Evolutionary conservation across 306 rosid species (phyloP).

Genomic region (Prunus mira): DNA sequence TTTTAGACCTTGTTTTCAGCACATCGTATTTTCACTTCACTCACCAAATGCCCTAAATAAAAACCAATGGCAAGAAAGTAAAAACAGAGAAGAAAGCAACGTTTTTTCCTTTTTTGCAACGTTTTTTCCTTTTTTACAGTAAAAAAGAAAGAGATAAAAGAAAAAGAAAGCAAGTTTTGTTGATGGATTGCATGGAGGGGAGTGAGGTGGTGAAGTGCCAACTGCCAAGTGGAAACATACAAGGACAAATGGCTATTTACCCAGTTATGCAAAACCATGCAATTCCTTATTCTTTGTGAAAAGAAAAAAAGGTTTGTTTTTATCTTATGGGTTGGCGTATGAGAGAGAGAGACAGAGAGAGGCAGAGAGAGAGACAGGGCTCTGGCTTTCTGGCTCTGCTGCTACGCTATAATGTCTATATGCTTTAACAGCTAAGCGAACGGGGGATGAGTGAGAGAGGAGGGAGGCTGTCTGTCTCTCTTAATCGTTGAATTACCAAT

Average conservation of each 20-base stretch:
- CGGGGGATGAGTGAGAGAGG: slow-evolving; percentile 13
- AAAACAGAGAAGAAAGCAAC: background rate
- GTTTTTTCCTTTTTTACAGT: no score
- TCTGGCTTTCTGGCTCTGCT: no score
- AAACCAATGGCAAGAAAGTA: background rate
- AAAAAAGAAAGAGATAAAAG: no score
- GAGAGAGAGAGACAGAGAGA: no score
- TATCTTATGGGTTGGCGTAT: no score
- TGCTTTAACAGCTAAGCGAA: slow-evolving; percentile 34
- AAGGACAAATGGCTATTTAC: background rate
- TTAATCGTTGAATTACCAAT: no score
- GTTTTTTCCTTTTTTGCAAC: no score
- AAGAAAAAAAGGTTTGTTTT: no score
- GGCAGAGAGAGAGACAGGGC: no score
- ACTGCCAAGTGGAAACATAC: background rate
- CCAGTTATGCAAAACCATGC: background rate
- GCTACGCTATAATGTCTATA: background rate
- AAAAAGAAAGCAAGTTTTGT: no score
- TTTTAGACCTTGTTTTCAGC: no score
- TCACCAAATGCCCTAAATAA: background rate
- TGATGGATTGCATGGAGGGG: background rate
- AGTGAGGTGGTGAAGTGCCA: background rate
- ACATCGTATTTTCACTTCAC: background rate
- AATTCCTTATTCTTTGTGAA: background rate
- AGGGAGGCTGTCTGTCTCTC: background rate